Base-by-base conservation (phyloP, 83 land plant species). In the Isoetes engelmannii region DNA sequence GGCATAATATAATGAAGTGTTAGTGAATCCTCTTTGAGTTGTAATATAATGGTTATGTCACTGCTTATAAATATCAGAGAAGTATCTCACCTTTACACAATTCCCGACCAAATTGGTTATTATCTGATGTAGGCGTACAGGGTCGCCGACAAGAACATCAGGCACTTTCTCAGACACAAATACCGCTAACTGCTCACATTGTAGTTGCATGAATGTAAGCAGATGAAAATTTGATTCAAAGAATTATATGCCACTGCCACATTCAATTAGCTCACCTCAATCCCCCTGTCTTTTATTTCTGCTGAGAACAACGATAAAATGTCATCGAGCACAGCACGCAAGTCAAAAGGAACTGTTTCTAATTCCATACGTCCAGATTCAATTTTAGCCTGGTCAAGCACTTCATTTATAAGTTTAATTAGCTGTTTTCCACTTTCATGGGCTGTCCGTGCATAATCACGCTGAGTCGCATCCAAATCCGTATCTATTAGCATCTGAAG, bases 21-120 rank as follows among this genome's bases (percentile, higher is more conserved):
- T 8, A 37, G 47, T 48, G 17, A 49, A 6, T 12, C 20, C 44
- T 51, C 44, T 4, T 47, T 41, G 44, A 57, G 4, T 9, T 65
- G 8, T 15, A 51, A n/a, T 0, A 51, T 51, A 51, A 51, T 0
- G 54, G n/a, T 12, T 10, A 12, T 12, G 54, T 3, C 54, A 12
- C 54, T 12, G 12, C 12, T 51, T 12, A 10, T 12, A 3, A 10
- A 12, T 51, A 51, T 12, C 1, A 3, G 15, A 51, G 54, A 51
- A 1, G 15, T 53, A 45, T 46, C 84, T 71, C 64, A 90, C 98
- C 72, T 93, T 93, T 62, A 93, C 80, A 9, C 96, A 90, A 61
- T 93, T 93, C 37, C 92, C 92, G 49, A 93, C 81, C 8, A 93
- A 84, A 78, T 93, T 93, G 63, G 86, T 93, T 44, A 93, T 84